A percentile compares a stretch with the other conserved stretches of the same genome.
These are phyloP conservation scores for Artomyces pyxidatus DNA, from an alignment of 768 basidiomycete genomes.

Conservation along the genomic window DNA sequence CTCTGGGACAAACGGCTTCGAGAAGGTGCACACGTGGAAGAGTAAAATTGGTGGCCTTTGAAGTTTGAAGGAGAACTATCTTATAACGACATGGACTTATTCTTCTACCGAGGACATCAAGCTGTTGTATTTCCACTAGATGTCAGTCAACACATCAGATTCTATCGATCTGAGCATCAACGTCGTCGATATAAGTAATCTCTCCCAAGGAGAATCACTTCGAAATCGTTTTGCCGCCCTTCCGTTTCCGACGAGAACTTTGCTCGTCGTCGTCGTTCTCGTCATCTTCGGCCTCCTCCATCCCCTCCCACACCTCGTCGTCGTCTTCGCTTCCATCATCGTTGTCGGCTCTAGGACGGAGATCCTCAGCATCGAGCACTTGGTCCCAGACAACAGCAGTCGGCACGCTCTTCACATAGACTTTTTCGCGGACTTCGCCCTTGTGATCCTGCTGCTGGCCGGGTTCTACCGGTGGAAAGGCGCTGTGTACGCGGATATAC, in stretches of 20 bases:
- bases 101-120: too few species aligned
- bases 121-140: too few species aligned
- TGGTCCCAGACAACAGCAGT: constrained; percentile 61
- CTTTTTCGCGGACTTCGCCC: constrained; percentile 55
- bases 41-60: constrained; percentile 56
- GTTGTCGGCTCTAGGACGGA: constrained; percentile 4
- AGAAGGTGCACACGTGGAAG: constrained; percentile 82
- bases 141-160: too few species aligned
- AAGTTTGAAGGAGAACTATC: too few species aligned
- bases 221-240: not conserved
- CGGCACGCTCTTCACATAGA: constrained; percentile 54
- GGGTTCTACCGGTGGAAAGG: constrained; percentile 35
- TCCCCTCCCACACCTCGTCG: constrained; percentile 62
- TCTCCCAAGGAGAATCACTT: constrained; percentile 7
- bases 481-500: constrained; percentile 62
- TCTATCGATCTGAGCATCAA: too few species aligned
- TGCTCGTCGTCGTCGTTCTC: constrained; percentile 21
- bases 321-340: constrained; percentile 31
- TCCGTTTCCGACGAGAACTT: constrained; percentile 19
- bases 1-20: constrained; percentile 78
- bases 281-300: constrained; percentile 45
- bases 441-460: constrained; percentile 47
- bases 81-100: too few species aligned
- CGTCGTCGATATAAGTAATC: too few species aligned
- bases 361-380: constrained; percentile 5